phyloP scores from a whole-genome alignment of 495 filamentous ascomycete species.

The Penicillium macrosclerotiorum region DNA sequence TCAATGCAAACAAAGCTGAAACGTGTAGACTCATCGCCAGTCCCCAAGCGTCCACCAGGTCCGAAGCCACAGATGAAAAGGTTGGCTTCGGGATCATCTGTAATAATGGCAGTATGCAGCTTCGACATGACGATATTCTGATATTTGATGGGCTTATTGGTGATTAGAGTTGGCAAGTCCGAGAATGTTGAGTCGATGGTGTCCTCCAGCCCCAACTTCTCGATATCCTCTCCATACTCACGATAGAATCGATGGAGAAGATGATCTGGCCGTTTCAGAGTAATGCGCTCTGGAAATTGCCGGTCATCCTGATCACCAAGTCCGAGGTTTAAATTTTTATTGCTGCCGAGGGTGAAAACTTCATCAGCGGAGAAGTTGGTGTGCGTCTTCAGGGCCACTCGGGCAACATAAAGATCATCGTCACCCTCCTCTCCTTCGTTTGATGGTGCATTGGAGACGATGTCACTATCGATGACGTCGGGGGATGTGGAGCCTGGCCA shows the following conservation, averaged over 20 bases:
- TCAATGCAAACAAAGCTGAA: slow-evolving; percentile 82
- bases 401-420: slow-evolving; percentile 27
- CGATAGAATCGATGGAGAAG: slow-evolving; percentile 67
- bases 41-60: slow-evolving; percentile 83
- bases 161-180: slow-evolving; percentile 66
- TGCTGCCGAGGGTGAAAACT: slow-evolving; percentile 89
- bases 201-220: slow-evolving; percentile 26
- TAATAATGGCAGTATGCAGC: slow-evolving; percentile 85
- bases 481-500: slow-evolving; percentile 10
- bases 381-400: slow-evolving; percentile 25
- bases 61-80: slow-evolving; percentile 93
- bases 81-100: slow-evolving; percentile 86
- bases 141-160: slow-evolving; percentile 66
- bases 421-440: slow-evolving; percentile 34
- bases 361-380: slow-evolving; percentile 69
- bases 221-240: slow-evolving; percentile 49
- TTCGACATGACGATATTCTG: slow-evolving; percentile 84
- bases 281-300: slow-evolving; percentile 83
- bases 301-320: slow-evolving; percentile 92
- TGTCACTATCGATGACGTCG: slow-evolving; percentile 33
- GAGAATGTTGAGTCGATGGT: slow-evolving; percentile 18
- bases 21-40: slow-evolving; percentile 82
- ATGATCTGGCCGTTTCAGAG: slow-evolving; percentile 75
- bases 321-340: slow-evolving; percentile 89
- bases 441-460: slow-evolving; percentile 35